Percentiles rank a stretch among this genome's conserved stretches.
These are phyloP conservation scores for Hemisphaericaspora xylofermentans DNA, from an alignment of 1,139 yeast genomes.

Conservation along the genomic window DNA sequence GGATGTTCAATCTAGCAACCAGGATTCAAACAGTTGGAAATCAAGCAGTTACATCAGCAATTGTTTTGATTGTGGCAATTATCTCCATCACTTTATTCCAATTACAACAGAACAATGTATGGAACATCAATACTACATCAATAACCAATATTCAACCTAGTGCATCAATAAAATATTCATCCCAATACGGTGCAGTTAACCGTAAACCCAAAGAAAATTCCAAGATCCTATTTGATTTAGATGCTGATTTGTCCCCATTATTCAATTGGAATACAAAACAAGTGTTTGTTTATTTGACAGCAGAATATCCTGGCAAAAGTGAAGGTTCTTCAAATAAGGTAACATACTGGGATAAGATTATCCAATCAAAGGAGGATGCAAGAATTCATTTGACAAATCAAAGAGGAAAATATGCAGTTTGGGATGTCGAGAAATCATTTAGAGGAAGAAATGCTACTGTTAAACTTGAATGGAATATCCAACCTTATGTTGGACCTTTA, in stretches of 20 bases:
- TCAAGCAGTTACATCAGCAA: slow-evolving; percentile 53
- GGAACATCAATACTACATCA: slow-evolving; percentile 41
- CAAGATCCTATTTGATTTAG: slow-evolving; percentile 68
- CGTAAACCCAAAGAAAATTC: slow-evolving; percentile 81
- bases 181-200: slow-evolving; percentile 69
- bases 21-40: slow-evolving; percentile 56
- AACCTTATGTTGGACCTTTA: slow-evolving; percentile 85
- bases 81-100: slow-evolving; percentile 51
- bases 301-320: slow-evolving; percentile 73
- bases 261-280: slow-evolving; percentile 98
- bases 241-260: slow-evolving; percentile 61
- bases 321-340: slow-evolving; percentile 58
- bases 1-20: slow-evolving; percentile 41
- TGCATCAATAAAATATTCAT: slow-evolving; percentile 57
- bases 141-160: slow-evolving; percentile 39
- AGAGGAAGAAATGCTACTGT: slow-evolving; percentile 68
- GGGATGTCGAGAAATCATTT: slow-evolving; percentile 77
- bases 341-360: slow-evolving; percentile 89
- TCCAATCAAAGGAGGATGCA: slow-evolving; percentile 60
- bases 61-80: slow-evolving; percentile 46
- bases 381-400: slow-evolving; percentile 48
- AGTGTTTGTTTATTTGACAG: slow-evolving; percentile 84
- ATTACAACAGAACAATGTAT: slow-evolving; percentile 44
- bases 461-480: slow-evolving; percentile 85
- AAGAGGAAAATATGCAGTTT: slow-evolving; percentile 77